phyloP scores from a whole-genome alignment of 2,329 filamentous ascomycete species.

The Colletotrichum sp. region DNA sequence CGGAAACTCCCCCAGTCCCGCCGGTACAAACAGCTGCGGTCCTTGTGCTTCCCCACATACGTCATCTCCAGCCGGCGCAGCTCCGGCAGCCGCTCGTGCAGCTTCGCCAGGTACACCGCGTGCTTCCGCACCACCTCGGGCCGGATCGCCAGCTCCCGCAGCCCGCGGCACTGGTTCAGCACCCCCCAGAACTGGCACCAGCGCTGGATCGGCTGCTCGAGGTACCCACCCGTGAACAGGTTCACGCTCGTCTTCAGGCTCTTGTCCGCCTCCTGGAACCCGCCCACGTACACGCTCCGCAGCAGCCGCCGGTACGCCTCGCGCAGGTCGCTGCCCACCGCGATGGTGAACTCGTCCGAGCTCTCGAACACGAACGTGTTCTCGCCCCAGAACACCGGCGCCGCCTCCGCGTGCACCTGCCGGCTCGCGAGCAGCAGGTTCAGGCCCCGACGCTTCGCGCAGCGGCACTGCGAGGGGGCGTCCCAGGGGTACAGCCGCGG shows the following conservation, averaged over 20 bases:
- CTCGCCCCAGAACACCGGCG: constrained; percentile 3
- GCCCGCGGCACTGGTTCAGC: constrained; percentile 1
- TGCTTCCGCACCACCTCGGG: background rate
- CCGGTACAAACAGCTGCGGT: background rate
- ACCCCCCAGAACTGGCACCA: constrained; percentile 16
- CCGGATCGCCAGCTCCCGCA: background rate
- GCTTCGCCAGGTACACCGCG: background rate
- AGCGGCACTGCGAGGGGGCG: background rate
- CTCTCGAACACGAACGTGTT: constrained; percentile 8
- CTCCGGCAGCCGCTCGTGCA: background rate
- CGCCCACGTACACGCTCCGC: background rate
- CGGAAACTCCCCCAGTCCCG: background rate
- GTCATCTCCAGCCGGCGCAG: constrained; percentile 3
- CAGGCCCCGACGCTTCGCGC: background rate
- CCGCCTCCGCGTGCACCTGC: constrained; percentile 8
- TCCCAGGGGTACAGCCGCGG: background rate
- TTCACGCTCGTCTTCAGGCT: background rate
- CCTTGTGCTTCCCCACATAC: background rate
- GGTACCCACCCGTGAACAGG: background rate
- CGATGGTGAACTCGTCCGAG: constrained; percentile 4
- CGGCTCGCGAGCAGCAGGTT: constrained; percentile 1
- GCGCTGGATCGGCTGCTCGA: background rate
- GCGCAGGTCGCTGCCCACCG: background rate
- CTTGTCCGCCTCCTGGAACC: background rate
- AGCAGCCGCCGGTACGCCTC: background rate